Conservation (phyloP, 257 asterid species). For the Penstemon eatonii region DNA sequence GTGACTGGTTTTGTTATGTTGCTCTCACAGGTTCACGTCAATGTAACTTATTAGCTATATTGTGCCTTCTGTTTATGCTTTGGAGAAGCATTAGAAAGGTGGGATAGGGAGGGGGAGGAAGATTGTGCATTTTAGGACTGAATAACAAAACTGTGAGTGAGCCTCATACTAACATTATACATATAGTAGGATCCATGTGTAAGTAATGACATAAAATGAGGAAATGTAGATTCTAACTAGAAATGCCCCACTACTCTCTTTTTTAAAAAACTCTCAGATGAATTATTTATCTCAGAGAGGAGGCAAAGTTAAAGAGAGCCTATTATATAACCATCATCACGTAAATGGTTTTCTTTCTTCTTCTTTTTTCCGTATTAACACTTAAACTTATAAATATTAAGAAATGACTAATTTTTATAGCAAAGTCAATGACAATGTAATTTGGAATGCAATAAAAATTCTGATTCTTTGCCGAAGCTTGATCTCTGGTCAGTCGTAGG, state of each 20-base stretch:
- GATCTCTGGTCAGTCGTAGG: neutral
- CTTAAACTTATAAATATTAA: too few relatives aligned
- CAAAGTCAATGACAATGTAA: neutral
- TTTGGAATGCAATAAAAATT: neutral
- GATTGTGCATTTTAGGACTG: neutral
- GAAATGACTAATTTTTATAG: too few relatives aligned
- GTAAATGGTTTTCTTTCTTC: too few relatives aligned
- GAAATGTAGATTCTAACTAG: too few relatives aligned
- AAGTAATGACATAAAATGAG: too few relatives aligned
- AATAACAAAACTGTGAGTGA: neutral
- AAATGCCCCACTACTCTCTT: neutral
- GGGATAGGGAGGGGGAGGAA: conserved; percentile 3
- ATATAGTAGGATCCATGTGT: neutral
- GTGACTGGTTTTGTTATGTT: too few relatives aligned
- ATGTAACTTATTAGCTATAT: neutral
- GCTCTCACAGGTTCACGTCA: neutral
- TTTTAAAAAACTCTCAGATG: neutral
- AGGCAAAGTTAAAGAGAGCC: neutral
- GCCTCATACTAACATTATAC: neutral
- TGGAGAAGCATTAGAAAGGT: neutral
- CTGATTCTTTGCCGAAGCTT: neutral
- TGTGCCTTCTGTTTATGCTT: neutral
- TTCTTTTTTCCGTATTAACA: too few relatives aligned
- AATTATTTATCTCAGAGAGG: neutral
- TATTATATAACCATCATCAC: too few relatives aligned